Conservation (phyloP, 2,329 filamentous ascomycete species). For the Cyphellophora attinorum region DNA sequence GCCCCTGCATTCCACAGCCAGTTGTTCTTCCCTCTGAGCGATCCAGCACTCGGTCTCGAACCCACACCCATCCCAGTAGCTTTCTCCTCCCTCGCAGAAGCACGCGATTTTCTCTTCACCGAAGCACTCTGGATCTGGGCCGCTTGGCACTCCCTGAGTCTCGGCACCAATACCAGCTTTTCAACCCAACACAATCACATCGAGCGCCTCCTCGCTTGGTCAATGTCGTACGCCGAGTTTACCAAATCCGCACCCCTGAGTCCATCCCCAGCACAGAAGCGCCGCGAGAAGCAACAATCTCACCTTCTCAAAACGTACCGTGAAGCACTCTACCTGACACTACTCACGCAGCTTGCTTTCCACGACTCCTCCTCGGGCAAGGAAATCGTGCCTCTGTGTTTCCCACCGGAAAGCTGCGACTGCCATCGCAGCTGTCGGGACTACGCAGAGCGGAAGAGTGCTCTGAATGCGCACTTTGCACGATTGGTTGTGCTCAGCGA, state of each 20-base stretch:
- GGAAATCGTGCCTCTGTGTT: constrained; percentile 13
- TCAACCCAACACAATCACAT: constrained; percentile 15
- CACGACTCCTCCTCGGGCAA: constrained; percentile 14
- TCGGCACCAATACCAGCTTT: constrained; percentile 8
- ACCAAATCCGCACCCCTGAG: constrained; percentile 7
- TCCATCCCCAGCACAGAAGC: neutral
- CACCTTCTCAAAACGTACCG: constrained; percentile 14
- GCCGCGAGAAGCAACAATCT: neutral
- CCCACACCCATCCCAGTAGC: constrained; percentile 11
- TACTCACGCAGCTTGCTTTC: constrained; percentile 15
- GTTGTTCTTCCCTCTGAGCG: constrained; percentile 4
- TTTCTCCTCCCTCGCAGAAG: constrained; percentile 14
- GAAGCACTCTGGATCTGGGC: constrained; percentile 18
- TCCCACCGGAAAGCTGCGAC: constrained; percentile 13
- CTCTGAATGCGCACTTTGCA: constrained; percentile 16
- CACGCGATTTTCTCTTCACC: constrained; percentile 17
- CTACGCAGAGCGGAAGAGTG: constrained; percentile 14
- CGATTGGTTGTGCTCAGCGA: constrained; percentile 15
- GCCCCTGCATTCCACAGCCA: constrained; percentile 2
- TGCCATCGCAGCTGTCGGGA: constrained; percentile 12
- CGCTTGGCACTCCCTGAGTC: constrained; percentile 13
- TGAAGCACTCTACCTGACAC: constrained; percentile 13
- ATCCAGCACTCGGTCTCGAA: constrained; percentile 2
- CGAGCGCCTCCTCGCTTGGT: constrained; percentile 16
- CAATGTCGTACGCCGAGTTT: constrained; percentile 16